Evolutionary conservation across 2,329 filamentous ascomycete genomes (phyloP).

Genomic region (Raffaelea deltoideospora): DNA sequence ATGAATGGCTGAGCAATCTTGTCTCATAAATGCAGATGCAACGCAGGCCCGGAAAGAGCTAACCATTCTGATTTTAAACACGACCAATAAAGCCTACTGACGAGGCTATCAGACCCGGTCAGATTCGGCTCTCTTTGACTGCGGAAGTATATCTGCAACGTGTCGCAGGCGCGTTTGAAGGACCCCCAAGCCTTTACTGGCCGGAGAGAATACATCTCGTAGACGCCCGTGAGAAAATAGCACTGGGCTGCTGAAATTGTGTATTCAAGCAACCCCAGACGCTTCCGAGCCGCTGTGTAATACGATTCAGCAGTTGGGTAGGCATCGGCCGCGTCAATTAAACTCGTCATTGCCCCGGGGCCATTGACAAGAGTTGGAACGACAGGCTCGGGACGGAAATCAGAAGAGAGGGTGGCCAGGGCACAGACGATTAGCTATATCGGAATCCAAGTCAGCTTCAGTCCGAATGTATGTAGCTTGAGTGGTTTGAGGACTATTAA

Average conservation of each 20-base stretch:
- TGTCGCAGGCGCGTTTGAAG: slow-evolving; percentile 1
- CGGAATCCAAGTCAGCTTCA: no score
- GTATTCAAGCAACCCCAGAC: slow-evolving; percentile 1
- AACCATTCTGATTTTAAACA: slow-evolving; percentile 3
- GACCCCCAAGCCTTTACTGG: slow-evolving; percentile 1
- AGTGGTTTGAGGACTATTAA: not conserved
- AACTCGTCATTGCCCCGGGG: not conserved
- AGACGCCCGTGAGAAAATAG: slow-evolving; percentile 4
- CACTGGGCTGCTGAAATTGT: slow-evolving; percentile 1
- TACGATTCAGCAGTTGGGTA: slow-evolving; percentile 2
- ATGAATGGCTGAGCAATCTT: no score
- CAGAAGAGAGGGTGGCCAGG: not conserved
- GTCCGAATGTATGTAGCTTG: no score
- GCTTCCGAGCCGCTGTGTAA: not conserved
- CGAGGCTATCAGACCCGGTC: not conserved
- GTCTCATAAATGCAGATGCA: no score
- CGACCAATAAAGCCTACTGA: slow-evolving; percentile 1
- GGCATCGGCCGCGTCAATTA: not conserved
- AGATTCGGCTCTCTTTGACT: no score
- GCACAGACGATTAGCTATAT: slow-evolving; percentile 1
- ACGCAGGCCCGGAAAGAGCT: not conserved
- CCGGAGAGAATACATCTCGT: slow-evolving; percentile 5
- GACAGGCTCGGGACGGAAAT: not conserved
- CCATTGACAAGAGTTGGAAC: not conserved
- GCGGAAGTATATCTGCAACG: slow-evolving; percentile 1